Conservation (phyloP, 352 stramenopile genomes). For the Phytophthora fragariae region DNA sequence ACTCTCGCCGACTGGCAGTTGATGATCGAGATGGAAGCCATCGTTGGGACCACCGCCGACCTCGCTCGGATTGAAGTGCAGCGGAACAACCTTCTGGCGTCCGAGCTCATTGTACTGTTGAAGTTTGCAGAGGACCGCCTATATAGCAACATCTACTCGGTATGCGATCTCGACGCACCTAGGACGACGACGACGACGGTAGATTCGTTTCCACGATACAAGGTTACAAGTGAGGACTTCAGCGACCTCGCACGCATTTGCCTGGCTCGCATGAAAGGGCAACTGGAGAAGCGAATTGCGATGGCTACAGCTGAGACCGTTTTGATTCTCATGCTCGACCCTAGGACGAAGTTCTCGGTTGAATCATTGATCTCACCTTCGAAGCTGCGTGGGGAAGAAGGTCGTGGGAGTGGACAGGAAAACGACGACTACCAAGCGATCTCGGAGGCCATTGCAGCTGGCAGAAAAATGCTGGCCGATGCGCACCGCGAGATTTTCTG, state of each 20-base stretch:
- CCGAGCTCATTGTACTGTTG: conserved; percentile 16
- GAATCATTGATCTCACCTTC: not conserved
- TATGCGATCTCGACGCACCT: not conserved
- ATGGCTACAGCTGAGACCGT: not conserved
- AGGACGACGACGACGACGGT: conserved; percentile 1
- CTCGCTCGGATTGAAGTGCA: conserved; percentile 23
- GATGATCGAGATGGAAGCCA: conserved; percentile 11
- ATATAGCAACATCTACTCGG: not conserved
- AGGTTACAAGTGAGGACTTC: not conserved
- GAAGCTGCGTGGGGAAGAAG: not conserved
- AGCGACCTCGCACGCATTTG: not conserved
- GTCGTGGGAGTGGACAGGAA: not conserved
- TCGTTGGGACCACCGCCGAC: not conserved
- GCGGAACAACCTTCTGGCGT: not conserved
- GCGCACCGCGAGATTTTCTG: not conserved
- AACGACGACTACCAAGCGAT: not conserved
- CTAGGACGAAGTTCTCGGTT: conserved; percentile 3
- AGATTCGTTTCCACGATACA: not conserved
- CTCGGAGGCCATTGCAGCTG: not conserved
- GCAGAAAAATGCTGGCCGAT: not conserved
- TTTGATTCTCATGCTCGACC: conserved; percentile 10
- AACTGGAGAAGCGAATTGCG: not conserved
- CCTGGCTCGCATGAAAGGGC: conserved; percentile 1
- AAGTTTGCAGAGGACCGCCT: conserved; percentile 5
- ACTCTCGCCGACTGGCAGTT: not conserved